Base-by-base conservation (phyloP, 768 basidiomycete species). In the Hemileccinum rubropunctum region DNA sequence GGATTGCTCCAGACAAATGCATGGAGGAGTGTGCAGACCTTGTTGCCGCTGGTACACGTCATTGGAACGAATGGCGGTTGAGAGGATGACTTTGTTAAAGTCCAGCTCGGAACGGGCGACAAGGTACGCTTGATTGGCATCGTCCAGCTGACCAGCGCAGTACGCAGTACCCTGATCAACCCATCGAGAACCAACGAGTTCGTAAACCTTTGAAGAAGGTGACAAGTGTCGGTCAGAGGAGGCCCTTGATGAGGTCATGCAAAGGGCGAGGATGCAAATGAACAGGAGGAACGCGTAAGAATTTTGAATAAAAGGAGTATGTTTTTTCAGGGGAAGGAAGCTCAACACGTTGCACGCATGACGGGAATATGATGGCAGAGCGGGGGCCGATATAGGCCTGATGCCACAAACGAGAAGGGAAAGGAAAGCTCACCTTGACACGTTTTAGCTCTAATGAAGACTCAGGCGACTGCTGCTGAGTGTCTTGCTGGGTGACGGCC, bases 131-230 rank as follows among this genome's bases (percentile, higher is more conserved):
- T 86, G 88, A 59, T 82, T 84, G 42, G 79, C 78, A 43, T 86
- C 82, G 58, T 84, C 81, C 56, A 88, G 88, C 65, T 94, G 85
- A 39, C 94, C 94, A 62, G 89, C 90, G 68, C 95, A 97, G 65
- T 94, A 91, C 1, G 97, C 97, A 15, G 97, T 99, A 41, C 97
- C 97, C 65, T 93, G 85, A 76, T 99, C 97, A 48, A 86, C 79
- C 97, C 97, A 99, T 49, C 85, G 82, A 56, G 88, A 80, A 51
- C 88, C 91, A 46, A 92, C 81, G 52, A 99, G 85, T 69, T 95
- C 88, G 71, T 99, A 98, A 23, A 99, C 95, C 88, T 99, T 62
- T 58, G 56, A 62, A 50, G 53, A 61, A 43, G 52, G 50, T 47
- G 51, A 64, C 32, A 57, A 59, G 50, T 15, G 56, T 54, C 56